phyloP scores from a whole-genome alignment of 2,329 filamentous ascomycete species.

The Neonectria coccinea region DNA sequence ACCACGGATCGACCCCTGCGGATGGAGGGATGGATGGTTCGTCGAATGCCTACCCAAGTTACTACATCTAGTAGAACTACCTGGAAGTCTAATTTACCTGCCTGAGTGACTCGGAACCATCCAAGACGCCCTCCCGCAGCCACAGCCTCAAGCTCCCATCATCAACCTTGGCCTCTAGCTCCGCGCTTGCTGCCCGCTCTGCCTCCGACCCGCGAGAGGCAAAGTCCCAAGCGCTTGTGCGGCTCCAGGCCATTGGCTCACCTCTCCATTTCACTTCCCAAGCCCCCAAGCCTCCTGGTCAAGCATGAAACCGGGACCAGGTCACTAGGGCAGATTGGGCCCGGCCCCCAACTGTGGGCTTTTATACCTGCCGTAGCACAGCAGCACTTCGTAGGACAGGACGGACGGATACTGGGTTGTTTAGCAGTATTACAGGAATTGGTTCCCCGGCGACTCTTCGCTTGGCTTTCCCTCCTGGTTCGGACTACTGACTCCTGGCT shows the following conservation, averaged over 20 bases:
- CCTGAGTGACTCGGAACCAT: not conserved
- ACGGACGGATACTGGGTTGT: not conserved
- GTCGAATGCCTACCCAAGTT: no score
- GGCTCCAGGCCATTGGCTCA: constrained; percentile 5
- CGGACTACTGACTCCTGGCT: no score
- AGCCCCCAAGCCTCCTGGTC: not conserved
- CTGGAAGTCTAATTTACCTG: no score
- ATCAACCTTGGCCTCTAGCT: not conserved
- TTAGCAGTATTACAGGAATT: not conserved
- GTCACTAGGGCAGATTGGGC: constrained; percentile 1
- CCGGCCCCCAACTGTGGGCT: not conserved
- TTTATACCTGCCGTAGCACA: not conserved
- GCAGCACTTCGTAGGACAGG: not conserved
- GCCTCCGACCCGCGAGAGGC: not conserved
- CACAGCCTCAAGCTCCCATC: not conserved
- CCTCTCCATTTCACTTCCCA: not conserved
- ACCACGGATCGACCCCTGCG: not conserved
- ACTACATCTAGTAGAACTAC: no score
- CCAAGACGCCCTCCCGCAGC: not conserved
- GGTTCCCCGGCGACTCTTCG: not conserved
- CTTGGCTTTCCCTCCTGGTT: not conserved
- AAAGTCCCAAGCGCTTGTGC: constrained; percentile 8
- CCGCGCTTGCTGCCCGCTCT: not conserved
- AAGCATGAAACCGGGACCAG: constrained; percentile 5
- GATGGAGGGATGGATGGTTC: no score